Base-by-base conservation (phyloP, 1,139 yeast genomes). In the Debaryomyces psychrophilus region DNA sequence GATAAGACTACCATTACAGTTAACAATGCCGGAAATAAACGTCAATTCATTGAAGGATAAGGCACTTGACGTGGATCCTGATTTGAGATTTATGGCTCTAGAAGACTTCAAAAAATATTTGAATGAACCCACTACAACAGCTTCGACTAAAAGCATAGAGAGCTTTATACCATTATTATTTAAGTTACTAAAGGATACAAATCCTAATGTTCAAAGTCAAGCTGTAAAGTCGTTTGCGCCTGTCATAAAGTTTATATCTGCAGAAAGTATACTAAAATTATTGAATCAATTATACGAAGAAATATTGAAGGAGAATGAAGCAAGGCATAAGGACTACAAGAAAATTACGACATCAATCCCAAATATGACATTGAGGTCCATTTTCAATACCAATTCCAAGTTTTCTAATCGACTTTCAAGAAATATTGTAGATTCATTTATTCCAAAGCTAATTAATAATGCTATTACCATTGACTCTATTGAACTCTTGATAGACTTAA, bases 81-180 rank as follows among this genome's bases (percentile, higher is more conserved):
- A 90, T 61, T 72, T 87, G 55, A 75, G 96, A 59, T 89, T 84
- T 65, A 90, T 90, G 97, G 95, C 93, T 2, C 71, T 89, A 51
- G 87, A 82, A 55, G 97, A 90, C 60, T 75, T 89, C 56, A 81
- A 79, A 56, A 79, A 77, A 50, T 57, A 70, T 69, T 50, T 74
- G 68, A 47, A 51, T 53, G 55, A 54, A 52, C 54, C 69, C 43
- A 55, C 64, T 42, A 54, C 62, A 51, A 51, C 62, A 31, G 55
- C 59, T 25, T 50, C 57, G 25, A 54, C 57, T 37, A 53, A 57
- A 22, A 49, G 56, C 12, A 60, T 73, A 23, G 73, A 71, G 44
- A 62, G 61, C 12, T 77, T 85, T 53, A 67, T 79, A 14, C 73
- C 76, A 5, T 74, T 78, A 4, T 65, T 87, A 22, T 68, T 85